These are phyloP conservation scores for Scutellaria galericulata DNA, from an alignment of 257 asterid species.

Conservation along the genomic window DNA sequence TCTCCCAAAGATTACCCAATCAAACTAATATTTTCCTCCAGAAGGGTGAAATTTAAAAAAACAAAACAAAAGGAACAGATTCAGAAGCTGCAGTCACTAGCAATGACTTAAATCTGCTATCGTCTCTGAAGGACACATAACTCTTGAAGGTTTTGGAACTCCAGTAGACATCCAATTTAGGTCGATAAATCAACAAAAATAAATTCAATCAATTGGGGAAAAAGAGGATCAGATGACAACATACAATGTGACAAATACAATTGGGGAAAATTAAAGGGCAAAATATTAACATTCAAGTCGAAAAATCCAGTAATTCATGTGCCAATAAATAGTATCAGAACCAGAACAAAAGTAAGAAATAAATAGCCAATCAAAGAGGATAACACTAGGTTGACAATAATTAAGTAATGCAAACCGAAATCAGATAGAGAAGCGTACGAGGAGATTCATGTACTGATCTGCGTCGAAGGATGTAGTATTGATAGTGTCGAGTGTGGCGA, in stretches of 20 bases:
- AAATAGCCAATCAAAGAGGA: not conserved
- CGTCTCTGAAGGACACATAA: not conserved
- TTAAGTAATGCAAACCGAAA: not conserved
- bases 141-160: not conserved
- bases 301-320: constrained; percentile 12
- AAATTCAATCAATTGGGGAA: not conserved
- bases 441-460: constrained; percentile 97
- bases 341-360: not conserved
- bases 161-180: not conserved
- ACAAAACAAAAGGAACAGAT: not conserved
- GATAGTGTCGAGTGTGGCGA: constrained; percentile 94
- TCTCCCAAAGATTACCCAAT: not conserved
- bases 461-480: constrained; percentile 86
- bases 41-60: not conserved
- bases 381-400: not conserved
- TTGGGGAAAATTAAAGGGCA: not conserved
- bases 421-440: constrained; percentile 49
- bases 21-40: not conserved
- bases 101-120: constrained; percentile 15
- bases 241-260: not conserved
- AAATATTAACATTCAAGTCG: not conserved
- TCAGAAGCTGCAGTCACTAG: constrained; percentile 14
- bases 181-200: constrained; percentile 12
- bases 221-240: constrained; percentile 1
- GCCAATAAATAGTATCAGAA: not conserved